A percentile compares a stretch with the other conserved stretches of the same genome.
These are phyloP conservation scores for Lichtheimia corymbifera DNA, from an alignment of 371 early-diverging fungal species.

Conservation along the genomic window DNA sequence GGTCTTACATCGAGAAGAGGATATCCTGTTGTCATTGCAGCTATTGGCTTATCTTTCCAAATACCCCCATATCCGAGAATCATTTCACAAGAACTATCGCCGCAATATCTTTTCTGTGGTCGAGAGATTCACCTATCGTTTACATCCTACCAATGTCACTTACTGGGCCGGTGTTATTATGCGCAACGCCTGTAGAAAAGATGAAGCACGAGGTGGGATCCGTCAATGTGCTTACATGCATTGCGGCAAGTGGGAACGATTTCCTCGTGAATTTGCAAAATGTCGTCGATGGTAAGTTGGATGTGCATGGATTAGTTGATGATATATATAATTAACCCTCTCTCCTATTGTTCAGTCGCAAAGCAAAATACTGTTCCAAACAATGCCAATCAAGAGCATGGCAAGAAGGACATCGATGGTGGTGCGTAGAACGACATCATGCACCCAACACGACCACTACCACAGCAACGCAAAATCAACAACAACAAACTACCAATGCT, in stretches of 20 bases:
- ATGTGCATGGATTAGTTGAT: neutral
- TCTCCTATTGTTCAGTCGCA: slow-evolving; percentile 40
- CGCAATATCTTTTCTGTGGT: slow-evolving; percentile 73
- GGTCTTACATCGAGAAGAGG: slow-evolving; percentile 73
- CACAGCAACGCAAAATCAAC: too few species aligned
- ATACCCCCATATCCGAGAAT: slow-evolving; percentile 68
- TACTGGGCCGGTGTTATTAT: slow-evolving; percentile 80
- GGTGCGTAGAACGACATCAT: slow-evolving; percentile 67
- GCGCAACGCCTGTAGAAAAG: slow-evolving; percentile 79
- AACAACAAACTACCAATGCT: neutral
- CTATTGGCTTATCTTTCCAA: slow-evolving; percentile 84
- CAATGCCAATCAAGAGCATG: slow-evolving; percentile 74
- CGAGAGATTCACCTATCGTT: slow-evolving; percentile 67
- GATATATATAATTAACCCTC: neutral
- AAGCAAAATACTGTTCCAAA: slow-evolving; percentile 79
- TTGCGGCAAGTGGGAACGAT: slow-evolving; percentile 74
- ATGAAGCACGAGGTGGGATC: slow-evolving; percentile 67
- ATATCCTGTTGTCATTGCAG: slow-evolving; percentile 80
- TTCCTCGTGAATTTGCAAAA: slow-evolving; percentile 75
- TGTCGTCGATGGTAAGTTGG: slow-evolving; percentile 65
- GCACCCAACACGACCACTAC: slow-evolving; percentile 16
- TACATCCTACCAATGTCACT: slow-evolving; percentile 65
- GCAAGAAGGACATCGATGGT: slow-evolving; percentile 76
- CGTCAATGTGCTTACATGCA: slow-evolving; percentile 74
- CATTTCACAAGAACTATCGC: slow-evolving; percentile 59